Evolutionary conservation across 768 basidiomycete species (phyloP).

Genomic region (Pisolithus marmoratus): DNA sequence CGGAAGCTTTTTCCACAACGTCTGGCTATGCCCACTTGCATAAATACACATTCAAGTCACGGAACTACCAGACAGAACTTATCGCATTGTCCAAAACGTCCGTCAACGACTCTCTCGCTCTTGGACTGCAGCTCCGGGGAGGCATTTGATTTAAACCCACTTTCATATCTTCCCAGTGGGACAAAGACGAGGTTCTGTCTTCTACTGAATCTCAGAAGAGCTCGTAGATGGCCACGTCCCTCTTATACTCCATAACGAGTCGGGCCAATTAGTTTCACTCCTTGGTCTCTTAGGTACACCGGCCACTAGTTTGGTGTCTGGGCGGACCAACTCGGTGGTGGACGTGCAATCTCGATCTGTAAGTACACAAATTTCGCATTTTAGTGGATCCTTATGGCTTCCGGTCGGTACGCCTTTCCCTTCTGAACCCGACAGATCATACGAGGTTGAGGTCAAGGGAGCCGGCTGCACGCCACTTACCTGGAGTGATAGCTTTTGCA

Average conservation of each 20-base stretch:
- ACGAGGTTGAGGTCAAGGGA: conserved; percentile 94
- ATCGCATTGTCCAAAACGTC: conserved; percentile 70
- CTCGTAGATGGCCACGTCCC: conserved; percentile 76
- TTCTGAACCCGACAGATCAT: conserved; percentile 43
- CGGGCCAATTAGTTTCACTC: conserved; percentile 29
- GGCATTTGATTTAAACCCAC: conserved; percentile 60
- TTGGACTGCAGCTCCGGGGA: conserved; percentile 91
- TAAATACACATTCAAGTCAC: conserved; percentile 44
- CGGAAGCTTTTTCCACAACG: not conserved
- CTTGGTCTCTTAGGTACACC: conserved; percentile 89
- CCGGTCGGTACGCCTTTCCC: conserved; percentile 78
- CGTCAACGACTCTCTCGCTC: conserved; percentile 70
- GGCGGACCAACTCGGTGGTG: conserved; percentile 96
- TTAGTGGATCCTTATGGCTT: conserved; percentile 5
- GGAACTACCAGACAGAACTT: conserved; percentile 52
- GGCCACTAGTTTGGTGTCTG: conserved; percentile 87
- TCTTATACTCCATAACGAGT: conserved; percentile 40
- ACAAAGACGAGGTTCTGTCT: conserved; percentile 23
- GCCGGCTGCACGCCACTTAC: conserved; percentile 93
- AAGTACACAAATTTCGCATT: conserved; percentile 16
- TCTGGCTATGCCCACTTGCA: conserved; percentile 27
- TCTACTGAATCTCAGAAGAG: conserved; percentile 40
- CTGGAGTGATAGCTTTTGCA: conserved; percentile 85
- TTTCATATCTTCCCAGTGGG: conserved; percentile 29
- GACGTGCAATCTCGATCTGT: conserved; percentile 87